These are phyloP conservation scores for Plicaturopsis crispa DNA, from an alignment of 768 basidiomycete genomes.

Conservation along the genomic window DNA sequence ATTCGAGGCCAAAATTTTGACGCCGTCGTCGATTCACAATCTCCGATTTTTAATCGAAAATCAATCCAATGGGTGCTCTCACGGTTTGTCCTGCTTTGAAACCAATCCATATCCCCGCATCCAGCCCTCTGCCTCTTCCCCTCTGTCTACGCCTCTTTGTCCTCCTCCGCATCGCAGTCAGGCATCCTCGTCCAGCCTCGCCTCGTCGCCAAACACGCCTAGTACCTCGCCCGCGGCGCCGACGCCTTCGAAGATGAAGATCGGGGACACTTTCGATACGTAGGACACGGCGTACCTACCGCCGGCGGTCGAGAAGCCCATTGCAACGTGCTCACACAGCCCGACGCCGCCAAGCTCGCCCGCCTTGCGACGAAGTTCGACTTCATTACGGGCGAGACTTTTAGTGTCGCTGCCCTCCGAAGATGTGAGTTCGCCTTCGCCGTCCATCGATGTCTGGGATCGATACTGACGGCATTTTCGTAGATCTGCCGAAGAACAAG, in stretches of 20 bases:
- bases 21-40: no score
- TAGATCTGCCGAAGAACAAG: slow-evolving; percentile 81
- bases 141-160: no score
- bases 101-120: no score
- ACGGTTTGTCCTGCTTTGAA: no score
- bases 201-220: slow-evolving; percentile 21
- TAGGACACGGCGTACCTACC: slow-evolving; percentile 56
- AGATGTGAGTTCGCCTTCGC: slow-evolving; percentile 59
- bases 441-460: slow-evolving; percentile 15
- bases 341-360: slow-evolving; percentile 57
- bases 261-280: slow-evolving; percentile 40
- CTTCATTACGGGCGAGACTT: slow-evolving; percentile 75
- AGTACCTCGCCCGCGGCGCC: slow-evolving; percentile 14
- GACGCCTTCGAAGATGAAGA: background rate
- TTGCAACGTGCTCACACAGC: slow-evolving; percentile 49
- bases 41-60: no score
- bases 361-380: slow-evolving; percentile 73
- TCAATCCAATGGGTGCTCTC: no score
- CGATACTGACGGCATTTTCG: slow-evolving; percentile 16
- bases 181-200: slow-evolving; percentile 32
- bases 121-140: no score
- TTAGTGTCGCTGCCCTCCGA: slow-evolving; percentile 85
- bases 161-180: no score
- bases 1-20: no score
- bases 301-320: slow-evolving; percentile 55